Conservation (phyloP, 2,329 filamentous ascomycete species). For the Ploettnerulaceae sp. region DNA sequence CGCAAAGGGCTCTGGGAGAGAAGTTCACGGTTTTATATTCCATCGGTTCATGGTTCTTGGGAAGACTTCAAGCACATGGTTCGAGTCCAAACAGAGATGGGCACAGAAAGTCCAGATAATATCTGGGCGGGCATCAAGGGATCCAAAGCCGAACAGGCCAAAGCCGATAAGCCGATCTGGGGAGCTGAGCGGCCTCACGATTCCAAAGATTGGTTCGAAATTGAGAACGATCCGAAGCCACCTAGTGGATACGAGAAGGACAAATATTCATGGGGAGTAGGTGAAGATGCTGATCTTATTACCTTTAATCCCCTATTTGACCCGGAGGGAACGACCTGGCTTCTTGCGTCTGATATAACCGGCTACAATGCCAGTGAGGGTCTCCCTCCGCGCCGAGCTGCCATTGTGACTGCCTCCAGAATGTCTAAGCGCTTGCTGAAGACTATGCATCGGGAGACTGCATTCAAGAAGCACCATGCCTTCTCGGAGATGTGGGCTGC, state of each 20-base stretch:
- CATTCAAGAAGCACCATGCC: conserved; percentile 79
- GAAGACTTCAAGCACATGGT: conserved; percentile 76
- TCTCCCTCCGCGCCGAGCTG: conserved; percentile 68
- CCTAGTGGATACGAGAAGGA: conserved; percentile 72
- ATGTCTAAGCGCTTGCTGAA: conserved; percentile 75
- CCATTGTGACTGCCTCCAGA: conserved; percentile 83
- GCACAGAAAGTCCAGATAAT: conserved; percentile 59
- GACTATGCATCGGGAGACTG: conserved; percentile 88
- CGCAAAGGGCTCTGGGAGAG: conserved; percentile 79
- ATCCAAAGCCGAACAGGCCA: conserved; percentile 30
- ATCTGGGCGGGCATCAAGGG: conserved; percentile 53
- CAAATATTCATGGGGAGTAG: conserved; percentile 79
- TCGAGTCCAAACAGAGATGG: conserved; percentile 69
- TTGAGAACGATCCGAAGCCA: conserved; percentile 67
- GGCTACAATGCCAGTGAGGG: conserved; percentile 66
- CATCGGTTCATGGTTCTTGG: conserved; percentile 70
- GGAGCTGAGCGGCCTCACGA: conserved; percentile 70
- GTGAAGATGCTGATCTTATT: conserved; percentile 86
- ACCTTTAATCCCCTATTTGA: conserved; percentile 91
- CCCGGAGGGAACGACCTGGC: conserved; percentile 81
- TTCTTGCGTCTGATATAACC: conserved; percentile 76
- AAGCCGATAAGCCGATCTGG: conserved; percentile 68
- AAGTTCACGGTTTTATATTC: conserved; percentile 72
- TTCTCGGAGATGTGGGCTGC: conserved; percentile 97
- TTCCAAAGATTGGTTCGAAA: conserved; percentile 65